These are phyloP conservation scores for Apiospora saccharicola DNA, from an alignment of 2,329 filamentous ascomycete species.

Conservation along the genomic window DNA sequence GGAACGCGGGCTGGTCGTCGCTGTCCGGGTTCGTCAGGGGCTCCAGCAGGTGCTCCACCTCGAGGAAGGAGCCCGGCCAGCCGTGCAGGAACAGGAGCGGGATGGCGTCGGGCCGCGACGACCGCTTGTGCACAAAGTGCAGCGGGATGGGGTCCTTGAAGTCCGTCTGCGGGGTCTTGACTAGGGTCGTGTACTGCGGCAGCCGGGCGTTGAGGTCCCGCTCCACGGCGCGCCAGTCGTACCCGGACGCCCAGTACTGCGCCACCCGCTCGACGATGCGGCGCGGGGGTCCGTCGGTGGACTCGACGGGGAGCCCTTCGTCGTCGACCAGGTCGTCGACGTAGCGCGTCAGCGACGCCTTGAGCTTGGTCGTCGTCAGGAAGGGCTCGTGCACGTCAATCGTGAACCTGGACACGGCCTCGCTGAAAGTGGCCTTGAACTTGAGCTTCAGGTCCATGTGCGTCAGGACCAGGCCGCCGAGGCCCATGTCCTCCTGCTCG, in stretches of 20 bases:
- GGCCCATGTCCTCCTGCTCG: neutral
- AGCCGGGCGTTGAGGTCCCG: constrained; percentile 23
- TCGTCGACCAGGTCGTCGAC: constrained; percentile 17
- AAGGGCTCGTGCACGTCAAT: constrained; percentile 24
- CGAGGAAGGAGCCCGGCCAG: constrained; percentile 52
- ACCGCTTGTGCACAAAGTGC: constrained; percentile 43
- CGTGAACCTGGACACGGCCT: constrained; percentile 19
- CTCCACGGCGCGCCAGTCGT: constrained; percentile 27
- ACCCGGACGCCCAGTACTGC: constrained; percentile 22
- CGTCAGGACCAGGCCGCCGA: constrained; percentile 10
- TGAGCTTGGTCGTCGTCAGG: constrained; percentile 12
- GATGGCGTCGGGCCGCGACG: constrained; percentile 40
- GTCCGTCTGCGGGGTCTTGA: neutral
- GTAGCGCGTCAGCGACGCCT: constrained; percentile 24
- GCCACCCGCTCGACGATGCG: constrained; percentile 23
- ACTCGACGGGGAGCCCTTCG: constrained; percentile 5
- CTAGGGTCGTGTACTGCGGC: constrained; percentile 22
- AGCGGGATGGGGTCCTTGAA: constrained; percentile 25
- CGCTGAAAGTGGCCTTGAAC: constrained; percentile 24
- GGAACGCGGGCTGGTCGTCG: constrained; percentile 47
- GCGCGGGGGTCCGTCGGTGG: constrained; percentile 20
- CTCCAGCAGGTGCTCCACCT: constrained; percentile 46
- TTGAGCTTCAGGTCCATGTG: constrained; percentile 22
- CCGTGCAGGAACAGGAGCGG: constrained; percentile 52
- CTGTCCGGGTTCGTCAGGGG: constrained; percentile 39